Percentiles rank a stretch among this genome's conserved stretches.
These are phyloP conservation scores for Croton laevigatus DNA, from an alignment of 441 rosid species.

Conservation along the genomic window DNA sequence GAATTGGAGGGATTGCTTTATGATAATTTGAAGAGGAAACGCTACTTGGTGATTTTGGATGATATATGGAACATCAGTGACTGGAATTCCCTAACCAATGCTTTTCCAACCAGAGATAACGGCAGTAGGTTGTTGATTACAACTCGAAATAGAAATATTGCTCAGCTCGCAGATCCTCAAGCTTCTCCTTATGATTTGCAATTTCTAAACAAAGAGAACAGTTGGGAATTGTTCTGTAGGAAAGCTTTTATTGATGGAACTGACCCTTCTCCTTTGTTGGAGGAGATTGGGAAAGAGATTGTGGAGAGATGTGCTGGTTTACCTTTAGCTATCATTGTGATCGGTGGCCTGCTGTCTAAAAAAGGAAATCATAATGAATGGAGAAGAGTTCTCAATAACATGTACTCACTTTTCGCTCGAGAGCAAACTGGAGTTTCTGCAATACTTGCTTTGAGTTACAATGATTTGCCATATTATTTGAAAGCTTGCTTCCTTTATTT, in stretches of 20 bases:
- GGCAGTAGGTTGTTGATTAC: slow-evolving; percentile 23
- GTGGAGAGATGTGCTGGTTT: slow-evolving; percentile 30
- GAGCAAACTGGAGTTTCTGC: slow-evolving; percentile 19
- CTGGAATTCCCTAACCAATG: slow-evolving; percentile 13
- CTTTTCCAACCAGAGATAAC: slow-evolving; percentile 11
- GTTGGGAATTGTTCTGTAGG: slow-evolving; percentile 32
- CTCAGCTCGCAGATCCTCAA: slow-evolving; percentile 11
- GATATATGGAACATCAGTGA: slow-evolving; percentile 14
- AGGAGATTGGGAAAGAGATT: slow-evolving; percentile 27
- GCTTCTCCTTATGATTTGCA: slow-evolving; percentile 9
- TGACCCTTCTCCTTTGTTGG: slow-evolving; percentile 19
- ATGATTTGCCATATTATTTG: slow-evolving; percentile 4
- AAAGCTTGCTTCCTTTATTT: slow-evolving; percentile 21
- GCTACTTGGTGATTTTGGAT: slow-evolving; percentile 22
- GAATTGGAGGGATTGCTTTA: slow-evolving; percentile 4
- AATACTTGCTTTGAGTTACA: slow-evolving; percentile 22
- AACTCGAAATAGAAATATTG: slow-evolving; percentile 8
- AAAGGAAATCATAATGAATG: slow-evolving; percentile 15
- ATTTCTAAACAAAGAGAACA: slow-evolving; percentile 13
- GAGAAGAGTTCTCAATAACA: slow-evolving; percentile 18
- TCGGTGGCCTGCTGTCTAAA: slow-evolving; percentile 27
- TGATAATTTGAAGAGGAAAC: slow-evolving; percentile 5
- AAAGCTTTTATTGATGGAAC: slow-evolving; percentile 19
- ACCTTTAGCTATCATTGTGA: slow-evolving; percentile 32
- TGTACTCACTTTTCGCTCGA: slow-evolving; percentile 13